phyloP scores from a whole-genome alignment of 2,329 filamentous ascomycete species.

The Exophiala sp. region DNA sequence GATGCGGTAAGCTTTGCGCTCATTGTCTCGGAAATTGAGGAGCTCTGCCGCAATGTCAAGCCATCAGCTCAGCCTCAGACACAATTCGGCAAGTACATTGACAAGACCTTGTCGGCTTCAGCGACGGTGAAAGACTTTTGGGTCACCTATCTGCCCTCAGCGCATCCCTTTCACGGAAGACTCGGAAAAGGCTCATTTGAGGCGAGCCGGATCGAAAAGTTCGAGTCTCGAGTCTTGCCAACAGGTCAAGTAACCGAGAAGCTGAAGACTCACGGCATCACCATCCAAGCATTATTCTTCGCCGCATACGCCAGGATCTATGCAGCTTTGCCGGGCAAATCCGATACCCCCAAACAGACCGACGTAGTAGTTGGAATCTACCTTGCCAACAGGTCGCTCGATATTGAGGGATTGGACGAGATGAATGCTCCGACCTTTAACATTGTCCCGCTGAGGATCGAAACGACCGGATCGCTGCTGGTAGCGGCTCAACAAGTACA shows the following conservation, averaged over 20 bases:
- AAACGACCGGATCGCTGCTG: constrained; percentile 37
- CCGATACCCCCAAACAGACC: background rate
- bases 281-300: constrained; percentile 71
- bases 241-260: constrained; percentile 40
- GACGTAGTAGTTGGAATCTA: constrained; percentile 71
- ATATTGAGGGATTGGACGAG: constrained; percentile 48
- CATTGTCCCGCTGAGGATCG: constrained; percentile 68
- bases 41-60: constrained; percentile 37
- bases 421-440: constrained; percentile 70
- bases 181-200: constrained; percentile 14
- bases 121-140: constrained; percentile 39
- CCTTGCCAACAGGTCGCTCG: constrained; percentile 68
- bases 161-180: constrained; percentile 3
- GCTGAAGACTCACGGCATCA: constrained; percentile 56
- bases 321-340: constrained; percentile 33
- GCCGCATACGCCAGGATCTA: constrained; percentile 63
- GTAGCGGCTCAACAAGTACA: constrained; percentile 62
- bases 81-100: constrained; percentile 27
- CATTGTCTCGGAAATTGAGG: constrained; percentile 55
- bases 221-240: constrained; percentile 45
- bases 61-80: constrained; percentile 21
- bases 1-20: constrained; percentile 74
- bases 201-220: constrained; percentile 38
- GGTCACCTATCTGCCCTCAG: constrained; percentile 37
- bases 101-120: background rate